phyloP scores from a whole-genome alignment of 1,139 yeast species.

The Komagataea norvegica region DNA sequence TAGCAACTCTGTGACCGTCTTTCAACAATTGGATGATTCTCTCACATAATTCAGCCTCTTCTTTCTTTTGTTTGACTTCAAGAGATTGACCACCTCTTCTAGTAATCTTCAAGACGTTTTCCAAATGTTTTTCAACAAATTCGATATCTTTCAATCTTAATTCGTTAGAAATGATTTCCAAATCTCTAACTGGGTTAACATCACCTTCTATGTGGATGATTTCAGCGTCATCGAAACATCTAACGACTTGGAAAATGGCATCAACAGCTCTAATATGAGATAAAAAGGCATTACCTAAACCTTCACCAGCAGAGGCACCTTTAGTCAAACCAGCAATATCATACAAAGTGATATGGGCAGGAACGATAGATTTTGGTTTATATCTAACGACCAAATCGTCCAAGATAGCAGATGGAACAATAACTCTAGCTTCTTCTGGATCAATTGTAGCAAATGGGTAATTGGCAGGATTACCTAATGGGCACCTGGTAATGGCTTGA shows the following conservation, averaged over 20 bases:
- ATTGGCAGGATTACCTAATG: constrained; percentile 97
- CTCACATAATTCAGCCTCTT: constrained; percentile 79
- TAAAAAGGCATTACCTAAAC: constrained; percentile 96
- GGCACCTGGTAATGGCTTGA: constrained; percentile 85
- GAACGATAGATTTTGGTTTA: constrained; percentile 83
- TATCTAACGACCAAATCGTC: constrained; percentile 68
- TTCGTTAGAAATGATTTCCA: constrained; percentile 88
- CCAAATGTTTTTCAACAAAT: constrained; percentile 87
- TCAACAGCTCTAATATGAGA: constrained; percentile 97
- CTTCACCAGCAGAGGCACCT: constrained; percentile 98
- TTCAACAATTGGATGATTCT: constrained; percentile 72
- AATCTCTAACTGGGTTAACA: constrained; percentile 92
- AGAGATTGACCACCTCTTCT: constrained; percentile 94
- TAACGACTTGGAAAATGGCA: constrained; percentile 95
- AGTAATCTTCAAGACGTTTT: constrained; percentile 79
- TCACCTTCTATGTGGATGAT: constrained; percentile 98
- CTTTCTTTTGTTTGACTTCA: constrained; percentile 92
- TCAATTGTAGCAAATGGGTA: constrained; percentile 98
- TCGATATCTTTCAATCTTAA: constrained; percentile 95
- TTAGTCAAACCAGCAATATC: constrained; percentile 98
- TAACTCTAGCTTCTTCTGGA: constrained; percentile 97
- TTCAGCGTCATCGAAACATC: constrained; percentile 98
- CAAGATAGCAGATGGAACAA: constrained; percentile 90
- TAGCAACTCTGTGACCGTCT: constrained; percentile 85
- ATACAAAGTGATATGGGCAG: constrained; percentile 89